Conservation (phyloP, 1,284 basidiomycete species). For the Pseudozyma thailandica region DNA sequence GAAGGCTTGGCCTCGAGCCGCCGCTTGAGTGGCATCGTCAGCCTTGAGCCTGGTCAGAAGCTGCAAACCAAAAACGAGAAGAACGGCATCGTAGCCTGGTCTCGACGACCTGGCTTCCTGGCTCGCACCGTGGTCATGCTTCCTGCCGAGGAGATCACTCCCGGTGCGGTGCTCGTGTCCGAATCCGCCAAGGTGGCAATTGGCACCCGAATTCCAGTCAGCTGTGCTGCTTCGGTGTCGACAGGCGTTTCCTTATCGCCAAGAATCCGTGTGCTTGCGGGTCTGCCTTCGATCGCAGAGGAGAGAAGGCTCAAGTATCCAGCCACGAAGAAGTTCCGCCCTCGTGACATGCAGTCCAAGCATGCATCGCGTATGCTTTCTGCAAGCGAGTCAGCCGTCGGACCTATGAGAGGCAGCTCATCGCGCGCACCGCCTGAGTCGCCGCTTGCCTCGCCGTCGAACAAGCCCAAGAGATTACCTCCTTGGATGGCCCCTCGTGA, state of each 20-base stretch:
- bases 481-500: constrained; percentile 45
- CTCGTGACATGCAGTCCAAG: constrained; percentile 28
- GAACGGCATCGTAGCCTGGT: constrained; percentile 45
- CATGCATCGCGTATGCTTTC: constrained; percentile 14
- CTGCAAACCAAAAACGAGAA: constrained; percentile 8
- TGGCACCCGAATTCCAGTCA: background rate
- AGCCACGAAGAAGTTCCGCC: constrained; percentile 18
- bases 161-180: constrained; percentile 33
- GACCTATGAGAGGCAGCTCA: background rate
- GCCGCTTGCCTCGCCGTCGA: constrained; percentile 16
- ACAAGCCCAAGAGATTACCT: constrained; percentile 26
- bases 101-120: constrained; percentile 23
- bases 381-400: constrained; percentile 21
- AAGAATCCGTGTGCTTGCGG: constrained; percentile 38
- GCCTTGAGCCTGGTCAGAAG: constrained; percentile 7
- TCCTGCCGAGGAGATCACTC: constrained; percentile 23
- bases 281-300: constrained; percentile 33
- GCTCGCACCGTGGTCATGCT: constrained; percentile 15
- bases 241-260: constrained; percentile 31
- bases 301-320: constrained; percentile 23
- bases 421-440: constrained; percentile 2
- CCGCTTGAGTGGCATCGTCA: constrained; percentile 10
- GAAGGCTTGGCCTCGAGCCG: background rate
- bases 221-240: background rate
- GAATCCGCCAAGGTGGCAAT: constrained; percentile 5